Conservation (phyloP, 441 rosid species). For the Breynia disticha region DNA sequence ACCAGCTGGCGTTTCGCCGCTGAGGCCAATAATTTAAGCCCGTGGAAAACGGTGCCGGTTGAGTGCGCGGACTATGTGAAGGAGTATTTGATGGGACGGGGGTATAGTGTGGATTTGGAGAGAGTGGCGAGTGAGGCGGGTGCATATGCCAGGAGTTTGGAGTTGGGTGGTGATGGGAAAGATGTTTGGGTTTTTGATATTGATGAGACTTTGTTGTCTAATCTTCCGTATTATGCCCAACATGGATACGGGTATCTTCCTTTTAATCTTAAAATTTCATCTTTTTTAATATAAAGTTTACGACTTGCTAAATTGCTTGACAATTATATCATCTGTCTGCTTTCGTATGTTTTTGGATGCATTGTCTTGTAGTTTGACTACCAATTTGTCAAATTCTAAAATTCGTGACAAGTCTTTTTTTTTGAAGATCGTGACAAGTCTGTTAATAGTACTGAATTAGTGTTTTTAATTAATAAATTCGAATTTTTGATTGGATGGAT, state of each 20-base stretch:
- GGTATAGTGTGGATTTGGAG: conserved; percentile 53
- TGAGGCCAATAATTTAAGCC: conserved; percentile 76
- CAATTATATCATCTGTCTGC: too few species aligned
- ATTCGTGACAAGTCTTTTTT: too few species aligned
- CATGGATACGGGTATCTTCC: conserved; percentile 66
- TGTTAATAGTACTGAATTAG: neutral
- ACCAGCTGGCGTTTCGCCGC: conserved; percentile 86
- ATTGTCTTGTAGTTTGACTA: too few species aligned
- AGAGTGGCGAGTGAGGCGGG: conserved; percentile 59
- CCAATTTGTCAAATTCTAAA: too few species aligned
- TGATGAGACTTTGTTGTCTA: conserved; percentile 86
- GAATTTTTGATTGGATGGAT: conserved; percentile 11
- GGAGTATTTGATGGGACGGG: conserved; percentile 54
- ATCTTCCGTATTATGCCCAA: conserved; percentile 72
- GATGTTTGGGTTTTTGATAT: conserved; percentile 85
- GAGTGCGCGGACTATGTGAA: conserved; percentile 66
- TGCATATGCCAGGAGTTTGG: conserved; percentile 42
- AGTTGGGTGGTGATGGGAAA: conserved; percentile 48
- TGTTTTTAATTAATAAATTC: neutral
- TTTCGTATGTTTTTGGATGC: too few species aligned
- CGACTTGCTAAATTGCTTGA: too few species aligned
- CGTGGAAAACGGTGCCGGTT: conserved; percentile 68
- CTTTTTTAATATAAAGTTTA: too few species aligned
- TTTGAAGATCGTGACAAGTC: too few species aligned
- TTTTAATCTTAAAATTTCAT: neutral